A percentile compares a stretch with the other conserved stretches of the same genome.
Conservation (phyloP, 2,329 filamentous ascomycete species). For the Blumeria hordei region DNA sequence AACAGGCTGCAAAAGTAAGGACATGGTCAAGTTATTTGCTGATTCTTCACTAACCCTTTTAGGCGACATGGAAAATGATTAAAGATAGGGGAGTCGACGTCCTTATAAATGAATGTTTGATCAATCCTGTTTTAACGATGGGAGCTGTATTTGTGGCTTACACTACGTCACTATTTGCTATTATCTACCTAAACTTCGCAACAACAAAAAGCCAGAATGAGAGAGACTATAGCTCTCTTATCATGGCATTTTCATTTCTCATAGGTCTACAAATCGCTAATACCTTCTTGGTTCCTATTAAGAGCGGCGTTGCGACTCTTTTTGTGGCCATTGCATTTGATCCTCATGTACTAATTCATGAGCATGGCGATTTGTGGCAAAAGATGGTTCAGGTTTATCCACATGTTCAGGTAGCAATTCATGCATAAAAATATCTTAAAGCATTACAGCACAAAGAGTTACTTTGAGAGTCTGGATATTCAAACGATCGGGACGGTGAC, state of each 20-base stretch:
- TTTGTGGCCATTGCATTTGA: conserved; percentile 59
- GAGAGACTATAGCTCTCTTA: conserved; percentile 46
- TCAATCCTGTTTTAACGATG: conserved; percentile 36
- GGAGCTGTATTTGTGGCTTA: conserved; percentile 69
- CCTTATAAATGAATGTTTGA: conserved; percentile 38
- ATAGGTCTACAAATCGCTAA: conserved; percentile 79
- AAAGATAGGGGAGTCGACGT: conserved; percentile 79
- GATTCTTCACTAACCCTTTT: conserved; percentile 1
- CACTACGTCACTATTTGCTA: conserved; percentile 55
- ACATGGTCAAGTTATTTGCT: not conserved
- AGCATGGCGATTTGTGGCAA: conserved; percentile 62
- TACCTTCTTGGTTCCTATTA: conserved; percentile 70
- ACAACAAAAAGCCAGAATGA: conserved; percentile 50
- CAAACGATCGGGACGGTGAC: too few relatives aligned
- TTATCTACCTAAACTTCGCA: conserved; percentile 69
- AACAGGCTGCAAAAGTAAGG: not conserved
- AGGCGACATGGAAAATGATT: conserved; percentile 38
- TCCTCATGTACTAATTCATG: conserved; percentile 48
- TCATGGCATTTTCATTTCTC: conserved; percentile 68
- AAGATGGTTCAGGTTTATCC: conserved; percentile 66
- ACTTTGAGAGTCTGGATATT: too few relatives aligned
- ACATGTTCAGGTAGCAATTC: conserved; percentile 43
- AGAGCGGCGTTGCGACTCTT: conserved; percentile 74
- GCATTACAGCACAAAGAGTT: too few relatives aligned
- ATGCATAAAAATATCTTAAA: conserved; percentile 5